Conservation (phyloP, 169 alveolate species). For the Plasmodium ovale region DNA sequence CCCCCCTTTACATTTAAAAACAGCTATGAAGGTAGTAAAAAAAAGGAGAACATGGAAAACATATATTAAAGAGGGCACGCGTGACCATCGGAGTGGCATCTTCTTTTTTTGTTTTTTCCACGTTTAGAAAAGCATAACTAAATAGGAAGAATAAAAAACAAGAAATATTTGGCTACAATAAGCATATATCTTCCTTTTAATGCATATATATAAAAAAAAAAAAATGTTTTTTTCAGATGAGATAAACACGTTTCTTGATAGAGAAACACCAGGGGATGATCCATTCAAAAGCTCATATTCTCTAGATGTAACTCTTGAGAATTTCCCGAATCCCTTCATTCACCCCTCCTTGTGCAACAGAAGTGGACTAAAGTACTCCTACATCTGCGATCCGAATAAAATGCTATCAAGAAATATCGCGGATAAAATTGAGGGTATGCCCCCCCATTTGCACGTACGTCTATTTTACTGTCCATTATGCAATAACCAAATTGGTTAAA, state of each 20-base stretch:
- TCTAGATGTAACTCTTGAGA: constrained; percentile 79
- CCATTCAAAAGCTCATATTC: constrained; percentile 25
- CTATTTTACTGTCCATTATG: not conserved
- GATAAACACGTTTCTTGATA: constrained; percentile 25
- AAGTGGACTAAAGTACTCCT: constrained; percentile 79
- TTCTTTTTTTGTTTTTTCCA: too few relatives aligned
- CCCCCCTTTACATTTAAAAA: constrained; percentile 57
- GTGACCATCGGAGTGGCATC: too few relatives aligned
- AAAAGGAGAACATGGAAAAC: not conserved
- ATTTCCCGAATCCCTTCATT: constrained; percentile 85
- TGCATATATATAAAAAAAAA: not conserved
- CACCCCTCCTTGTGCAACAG: constrained; percentile 84
- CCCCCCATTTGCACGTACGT: too few relatives aligned
- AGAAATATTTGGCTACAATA: not conserved
- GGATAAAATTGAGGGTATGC: constrained; percentile 54
- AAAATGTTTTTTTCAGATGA: constrained; percentile 17
- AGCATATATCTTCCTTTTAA: not conserved
- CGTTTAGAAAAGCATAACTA: not conserved
- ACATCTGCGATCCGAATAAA: constrained; percentile 85
- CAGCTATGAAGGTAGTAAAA: constrained; percentile 21
- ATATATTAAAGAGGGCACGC: not conserved
- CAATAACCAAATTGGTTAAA: not conserved
- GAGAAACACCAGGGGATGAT: constrained; percentile 39
- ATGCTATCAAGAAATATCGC: constrained; percentile 52
- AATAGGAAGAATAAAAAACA: not conserved